Conservation (phyloP, 805 yeast genomes). For the Ogataea wickerhamii region DNA sequence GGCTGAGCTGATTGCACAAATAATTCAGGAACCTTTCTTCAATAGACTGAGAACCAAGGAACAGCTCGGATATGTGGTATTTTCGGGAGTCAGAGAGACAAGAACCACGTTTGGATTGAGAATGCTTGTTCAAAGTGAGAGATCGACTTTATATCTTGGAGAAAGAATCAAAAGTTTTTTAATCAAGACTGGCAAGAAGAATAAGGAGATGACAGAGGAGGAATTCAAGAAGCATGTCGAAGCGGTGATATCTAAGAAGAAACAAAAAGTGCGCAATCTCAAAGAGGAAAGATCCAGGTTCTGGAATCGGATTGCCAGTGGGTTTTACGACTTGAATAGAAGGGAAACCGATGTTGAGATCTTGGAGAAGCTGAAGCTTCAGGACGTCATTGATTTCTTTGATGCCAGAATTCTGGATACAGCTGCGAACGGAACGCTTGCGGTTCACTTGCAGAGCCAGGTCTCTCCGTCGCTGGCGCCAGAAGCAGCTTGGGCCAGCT, state of each 20-base stretch:
- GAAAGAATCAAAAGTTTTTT: slow-evolving; percentile 72
- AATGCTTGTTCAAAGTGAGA: slow-evolving; percentile 80
- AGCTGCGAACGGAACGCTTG: slow-evolving; percentile 37
- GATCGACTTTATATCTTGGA: slow-evolving; percentile 68
- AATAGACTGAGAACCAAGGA: slow-evolving; percentile 88
- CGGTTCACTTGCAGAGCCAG: slow-evolving; percentile 65
- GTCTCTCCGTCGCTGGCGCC: slow-evolving; percentile 21
- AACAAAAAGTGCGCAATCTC: slow-evolving; percentile 72
- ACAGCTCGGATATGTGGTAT: slow-evolving; percentile 93
- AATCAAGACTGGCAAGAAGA: slow-evolving; percentile 38
- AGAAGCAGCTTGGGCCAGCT: slow-evolving; percentile 23
- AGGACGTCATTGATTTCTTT: slow-evolving; percentile 57
- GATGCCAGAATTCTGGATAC: slow-evolving; percentile 36
- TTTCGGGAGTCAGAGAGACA: slow-evolving; percentile 64
- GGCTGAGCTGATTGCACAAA: slow-evolving; percentile 65
- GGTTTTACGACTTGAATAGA: slow-evolving; percentile 72
- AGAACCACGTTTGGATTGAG: slow-evolving; percentile 73
- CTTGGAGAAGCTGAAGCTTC: slow-evolving; percentile 50
- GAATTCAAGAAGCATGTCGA: slow-evolving; percentile 68
- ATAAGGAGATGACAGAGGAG: slow-evolving; percentile 49
- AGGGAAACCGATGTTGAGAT: slow-evolving; percentile 54
- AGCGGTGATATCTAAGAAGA: slow-evolving; percentile 61
- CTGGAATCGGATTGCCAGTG: slow-evolving; percentile 66
- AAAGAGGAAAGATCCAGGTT: slow-evolving; percentile 68
- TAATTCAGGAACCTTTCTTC: slow-evolving; percentile 84